A percentile compares a stretch with the other conserved stretches of the same genome.
Evolutionary conservation across 257 asterid species (phyloP).

Genomic region (Ilex aquifolium): DNA sequence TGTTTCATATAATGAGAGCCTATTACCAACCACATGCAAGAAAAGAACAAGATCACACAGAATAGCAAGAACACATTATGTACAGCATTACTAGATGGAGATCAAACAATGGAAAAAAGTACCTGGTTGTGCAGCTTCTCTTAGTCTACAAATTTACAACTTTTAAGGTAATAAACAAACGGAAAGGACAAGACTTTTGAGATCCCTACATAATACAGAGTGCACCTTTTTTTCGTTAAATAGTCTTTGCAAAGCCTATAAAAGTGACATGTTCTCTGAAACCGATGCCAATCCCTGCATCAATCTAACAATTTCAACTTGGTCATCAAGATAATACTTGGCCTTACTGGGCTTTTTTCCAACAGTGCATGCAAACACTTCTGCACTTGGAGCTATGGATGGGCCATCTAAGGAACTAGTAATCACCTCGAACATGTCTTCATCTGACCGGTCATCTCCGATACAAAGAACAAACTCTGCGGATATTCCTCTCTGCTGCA

Average conservation of each 20-base stretch:
- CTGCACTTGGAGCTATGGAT: conserved; percentile 66
- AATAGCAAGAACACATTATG: not conserved
- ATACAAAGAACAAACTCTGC: conserved; percentile 76
- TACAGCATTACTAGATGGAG: not conserved
- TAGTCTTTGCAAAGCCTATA: not conserved
- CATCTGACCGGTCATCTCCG: conserved; percentile 81
- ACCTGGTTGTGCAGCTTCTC: conserved; percentile 7
- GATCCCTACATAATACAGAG: not conserved
- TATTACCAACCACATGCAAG: not conserved
- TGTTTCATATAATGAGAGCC: no score
- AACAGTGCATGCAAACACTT: conserved; percentile 83
- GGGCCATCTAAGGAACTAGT: conserved; percentile 51
- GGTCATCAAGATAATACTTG: conserved; percentile 78
- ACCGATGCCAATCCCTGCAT: conserved; percentile 80
- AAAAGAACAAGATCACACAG: not conserved
- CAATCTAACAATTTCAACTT: conserved; percentile 61
- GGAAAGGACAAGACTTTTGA: not conserved
- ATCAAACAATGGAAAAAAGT: not conserved
- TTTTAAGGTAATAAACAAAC: not conserved
- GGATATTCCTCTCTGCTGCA: conserved; percentile 57
- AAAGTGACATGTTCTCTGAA: conserved; percentile 44
- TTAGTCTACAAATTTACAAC: conserved; percentile 20
- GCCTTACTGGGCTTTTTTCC: conserved; percentile 86
- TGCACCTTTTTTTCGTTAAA: not conserved
- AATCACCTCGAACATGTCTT: conserved; percentile 86